A percentile compares a stretch with the other conserved stretches of the same genome.
Evolutionary conservation across 495 filamentous ascomycete species (phyloP).

Genomic region (Tricharina praecox): DNA sequence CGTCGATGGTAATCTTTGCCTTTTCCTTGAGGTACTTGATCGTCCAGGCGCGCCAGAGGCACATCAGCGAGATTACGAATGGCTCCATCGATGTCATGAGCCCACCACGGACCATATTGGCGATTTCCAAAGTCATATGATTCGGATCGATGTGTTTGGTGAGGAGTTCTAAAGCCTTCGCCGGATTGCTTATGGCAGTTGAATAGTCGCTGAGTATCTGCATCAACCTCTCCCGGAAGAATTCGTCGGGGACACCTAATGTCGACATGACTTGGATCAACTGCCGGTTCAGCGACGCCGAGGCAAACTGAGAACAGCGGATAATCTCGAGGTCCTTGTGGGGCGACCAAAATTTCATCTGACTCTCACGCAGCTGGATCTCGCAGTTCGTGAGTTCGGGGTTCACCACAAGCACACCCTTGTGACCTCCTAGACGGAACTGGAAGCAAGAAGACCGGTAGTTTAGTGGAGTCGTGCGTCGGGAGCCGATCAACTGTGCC

Average conservation of each 20-base stretch:
- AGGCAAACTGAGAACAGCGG: slow-evolving; percentile 53
- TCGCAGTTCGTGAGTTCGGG: slow-evolving; percentile 42
- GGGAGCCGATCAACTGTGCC: slow-evolving; percentile 28
- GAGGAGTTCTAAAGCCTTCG: slow-evolving; percentile 46
- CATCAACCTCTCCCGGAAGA: slow-evolving; percentile 51
- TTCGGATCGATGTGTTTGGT: slow-evolving; percentile 70
- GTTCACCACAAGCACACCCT: slow-evolving; percentile 67
- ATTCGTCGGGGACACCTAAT: slow-evolving; percentile 49
- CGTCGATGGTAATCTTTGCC: slow-evolving; percentile 61
- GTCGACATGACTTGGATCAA: slow-evolving; percentile 68
- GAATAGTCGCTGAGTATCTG: slow-evolving; percentile 48
- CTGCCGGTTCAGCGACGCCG: slow-evolving; percentile 73
- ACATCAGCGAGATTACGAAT: slow-evolving; percentile 58
- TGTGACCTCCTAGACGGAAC: slow-evolving; percentile 79
- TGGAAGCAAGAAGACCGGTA: slow-evolving; percentile 63
- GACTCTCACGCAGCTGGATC: slow-evolving; percentile 61
- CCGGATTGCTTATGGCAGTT: slow-evolving; percentile 45
- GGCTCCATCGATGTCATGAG: slow-evolving; percentile 66
- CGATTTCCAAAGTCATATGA: slow-evolving; percentile 54
- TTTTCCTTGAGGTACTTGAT: slow-evolving; percentile 82
- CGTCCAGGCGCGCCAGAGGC: slow-evolving; percentile 67
- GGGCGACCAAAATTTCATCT: slow-evolving; percentile 66
- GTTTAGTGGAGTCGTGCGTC: slow-evolving; percentile 10
- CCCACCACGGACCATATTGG: slow-evolving; percentile 57
- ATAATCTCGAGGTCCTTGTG: slow-evolving; percentile 70